Conservation (phyloP, 2,329 filamentous ascomycete genomes). For the Xylariaceae sp. region DNA sequence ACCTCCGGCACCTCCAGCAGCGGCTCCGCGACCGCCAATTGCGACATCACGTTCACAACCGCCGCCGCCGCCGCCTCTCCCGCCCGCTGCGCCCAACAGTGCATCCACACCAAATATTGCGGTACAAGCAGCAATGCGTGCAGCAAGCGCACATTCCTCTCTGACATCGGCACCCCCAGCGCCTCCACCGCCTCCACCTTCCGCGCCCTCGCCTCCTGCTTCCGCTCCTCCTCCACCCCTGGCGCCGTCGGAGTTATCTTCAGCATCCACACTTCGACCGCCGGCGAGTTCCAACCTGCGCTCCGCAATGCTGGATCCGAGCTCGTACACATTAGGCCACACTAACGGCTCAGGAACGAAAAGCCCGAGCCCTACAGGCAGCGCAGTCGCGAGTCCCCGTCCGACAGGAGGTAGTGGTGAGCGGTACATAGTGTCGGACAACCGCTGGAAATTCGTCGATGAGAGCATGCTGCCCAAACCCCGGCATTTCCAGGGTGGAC, state of each 20-base stretch:
- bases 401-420: conserved; percentile 23
- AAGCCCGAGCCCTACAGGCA: conserved; percentile 42
- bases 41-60: conserved; percentile 33
- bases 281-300: conserved; percentile 45
- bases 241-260: conserved; percentile 26
- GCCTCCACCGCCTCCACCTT: conserved; percentile 37
- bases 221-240: conserved; percentile 41
- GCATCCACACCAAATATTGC: conserved; percentile 35
- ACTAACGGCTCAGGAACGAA: conserved; percentile 50
- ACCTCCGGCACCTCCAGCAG: conserved; percentile 26
- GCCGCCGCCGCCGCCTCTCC: conserved; percentile 38
- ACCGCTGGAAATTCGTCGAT: conserved; percentile 79
- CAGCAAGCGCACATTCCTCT: conserved; percentile 34
- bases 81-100: conserved; percentile 21
- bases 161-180: conserved; percentile 34
- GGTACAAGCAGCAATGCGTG: conserved; percentile 38
- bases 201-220: conserved; percentile 40
- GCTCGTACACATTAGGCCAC: conserved; percentile 65
- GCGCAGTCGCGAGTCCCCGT: conserved; percentile 30
- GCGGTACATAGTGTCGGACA: conserved; percentile 63
- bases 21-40: conserved; percentile 23
- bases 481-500: conserved; percentile 65
- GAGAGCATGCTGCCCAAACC: conserved; percentile 81
- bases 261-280: conserved; percentile 33
- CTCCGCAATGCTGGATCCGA: conserved; percentile 65